Conservation (phyloP, 331 rosid genomes). For the Rosa hybrid region DNA sequence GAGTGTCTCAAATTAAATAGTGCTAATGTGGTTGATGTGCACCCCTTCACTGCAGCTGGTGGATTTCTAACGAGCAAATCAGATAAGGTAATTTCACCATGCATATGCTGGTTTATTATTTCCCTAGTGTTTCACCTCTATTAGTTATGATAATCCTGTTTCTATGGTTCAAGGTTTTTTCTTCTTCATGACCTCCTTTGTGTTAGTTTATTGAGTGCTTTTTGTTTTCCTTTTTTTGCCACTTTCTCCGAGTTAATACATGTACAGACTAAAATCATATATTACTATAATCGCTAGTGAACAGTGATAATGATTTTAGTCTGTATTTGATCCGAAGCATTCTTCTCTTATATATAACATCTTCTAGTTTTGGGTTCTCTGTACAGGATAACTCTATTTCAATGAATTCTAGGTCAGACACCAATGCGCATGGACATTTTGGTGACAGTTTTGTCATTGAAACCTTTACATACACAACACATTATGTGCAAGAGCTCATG, state of each 20-base stretch:
- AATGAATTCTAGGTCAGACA: slow-evolving; percentile 51
- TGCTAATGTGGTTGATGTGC: slow-evolving; percentile 40
- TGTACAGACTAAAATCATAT: too few relatives aligned
- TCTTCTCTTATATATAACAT: slow-evolving; percentile 3
- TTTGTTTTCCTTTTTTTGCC: background rate
- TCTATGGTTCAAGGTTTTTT: background rate
- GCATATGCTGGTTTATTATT: background rate
- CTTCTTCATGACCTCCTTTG: background rate
- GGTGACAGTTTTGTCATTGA: slow-evolving; percentile 48
- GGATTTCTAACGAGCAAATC: slow-evolving; percentile 34
- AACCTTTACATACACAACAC: slow-evolving; percentile 37
- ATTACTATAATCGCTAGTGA: too few relatives aligned
- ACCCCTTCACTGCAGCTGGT: slow-evolving; percentile 34
- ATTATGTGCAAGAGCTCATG: slow-evolving; percentile 57
- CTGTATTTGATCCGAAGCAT: background rate
- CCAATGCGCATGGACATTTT: slow-evolving; percentile 37
- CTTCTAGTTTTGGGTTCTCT: slow-evolving; percentile 30
- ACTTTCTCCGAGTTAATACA: too few relatives aligned
- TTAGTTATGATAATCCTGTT: slow-evolving; percentile 5
- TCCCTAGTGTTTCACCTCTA: background rate
- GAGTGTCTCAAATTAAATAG: slow-evolving; percentile 43
- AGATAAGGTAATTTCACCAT: slow-evolving; percentile 50
- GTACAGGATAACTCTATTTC: slow-evolving; percentile 50
- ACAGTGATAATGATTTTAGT: background rate
- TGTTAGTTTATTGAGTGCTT: background rate